Conservation (phyloP, 192 early-diverging fungal genomes). For the Podila epicladia region DNA sequence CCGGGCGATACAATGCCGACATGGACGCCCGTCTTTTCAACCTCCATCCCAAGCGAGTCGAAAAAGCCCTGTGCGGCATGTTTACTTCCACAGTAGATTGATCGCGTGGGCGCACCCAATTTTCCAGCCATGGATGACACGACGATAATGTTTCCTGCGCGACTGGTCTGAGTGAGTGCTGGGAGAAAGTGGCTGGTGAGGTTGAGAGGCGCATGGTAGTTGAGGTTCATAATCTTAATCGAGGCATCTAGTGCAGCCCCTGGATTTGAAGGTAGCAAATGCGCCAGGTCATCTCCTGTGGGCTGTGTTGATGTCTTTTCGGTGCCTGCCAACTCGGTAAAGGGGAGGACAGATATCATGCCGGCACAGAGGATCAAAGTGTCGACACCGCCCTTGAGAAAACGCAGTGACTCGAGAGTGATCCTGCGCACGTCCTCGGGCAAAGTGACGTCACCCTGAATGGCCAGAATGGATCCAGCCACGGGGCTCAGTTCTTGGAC, state of each 20-base stretch:
- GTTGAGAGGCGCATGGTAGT: conserved; percentile 63
- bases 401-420: conserved; percentile 35
- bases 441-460: conserved; percentile 69
- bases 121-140: conserved; percentile 81
- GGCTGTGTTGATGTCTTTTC: not conserved
- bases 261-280: conserved; percentile 19
- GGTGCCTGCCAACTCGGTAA: conserved; percentile 66
- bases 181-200: conserved; percentile 66
- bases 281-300: not conserved
- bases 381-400: conserved; percentile 59
- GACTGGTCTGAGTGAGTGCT: conserved; percentile 54
- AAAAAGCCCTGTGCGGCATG: conserved; percentile 88
- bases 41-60: conserved; percentile 81
- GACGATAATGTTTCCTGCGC: conserved; percentile 67
- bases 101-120: conserved; percentile 78
- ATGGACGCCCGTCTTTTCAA: conserved; percentile 64
- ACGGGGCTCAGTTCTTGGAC: conserved; percentile 51
- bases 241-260: conserved; percentile 43
- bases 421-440: conserved; percentile 59
- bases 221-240: conserved; percentile 63
- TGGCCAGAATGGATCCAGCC: conserved; percentile 32
- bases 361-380: conserved; percentile 84
- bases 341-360: conserved; percentile 74
- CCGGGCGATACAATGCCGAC: conserved; percentile 78
- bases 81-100: conserved; percentile 83